Evolutionary conservation across 352 stramenopile genomes (phyloP).

Genomic region (Globisporangium carolinianum): DNA sequence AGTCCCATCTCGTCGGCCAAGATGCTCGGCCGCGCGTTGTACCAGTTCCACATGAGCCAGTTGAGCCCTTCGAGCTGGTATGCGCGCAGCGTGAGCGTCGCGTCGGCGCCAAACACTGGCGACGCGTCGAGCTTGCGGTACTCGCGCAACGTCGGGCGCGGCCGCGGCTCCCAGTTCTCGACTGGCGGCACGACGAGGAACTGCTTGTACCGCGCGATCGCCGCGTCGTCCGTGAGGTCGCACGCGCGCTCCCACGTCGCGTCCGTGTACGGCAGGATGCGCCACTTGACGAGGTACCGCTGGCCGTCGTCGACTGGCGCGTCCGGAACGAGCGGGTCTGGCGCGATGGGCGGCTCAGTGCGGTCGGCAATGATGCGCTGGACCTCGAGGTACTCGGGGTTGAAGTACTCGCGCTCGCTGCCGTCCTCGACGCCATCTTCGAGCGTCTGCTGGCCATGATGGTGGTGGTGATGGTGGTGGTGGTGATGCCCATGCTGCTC

Average conservation of each 20-base stretch:
- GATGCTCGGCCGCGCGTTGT: slow-evolving; percentile 85
- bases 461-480: slow-evolving; percentile 20
- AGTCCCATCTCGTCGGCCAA: slow-evolving; percentile 90
- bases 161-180: slow-evolving; percentile 47
- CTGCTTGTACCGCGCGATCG: slow-evolving; percentile 68
- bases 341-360: slow-evolving; percentile 45
- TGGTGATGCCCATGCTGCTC: slow-evolving; percentile 38
- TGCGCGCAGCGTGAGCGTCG: slow-evolving; percentile 61
- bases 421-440: slow-evolving; percentile 27
- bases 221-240: slow-evolving; percentile 80
- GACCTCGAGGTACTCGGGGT: slow-evolving; percentile 87
- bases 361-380: slow-evolving; percentile 81
- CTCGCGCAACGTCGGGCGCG: slow-evolving; percentile 67
- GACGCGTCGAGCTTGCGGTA: slow-evolving; percentile 85
- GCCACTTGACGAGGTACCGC: slow-evolving; percentile 86
- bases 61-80: slow-evolving; percentile 88
- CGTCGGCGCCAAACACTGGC: slow-evolving; percentile 62
- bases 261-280: slow-evolving; percentile 78
- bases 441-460: slow-evolving; percentile 8
- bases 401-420: slow-evolving; percentile 82
- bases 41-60: slow-evolving; percentile 88
- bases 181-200: slow-evolving; percentile 49
- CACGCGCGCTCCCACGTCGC: slow-evolving; percentile 85
- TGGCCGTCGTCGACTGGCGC: slow-evolving; percentile 79
- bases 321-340: slow-evolving; percentile 46